These are phyloP conservation scores for Vitis hybrid DNA, from an alignment of 177 flowering plant species.

Conservation along the genomic window DNA sequence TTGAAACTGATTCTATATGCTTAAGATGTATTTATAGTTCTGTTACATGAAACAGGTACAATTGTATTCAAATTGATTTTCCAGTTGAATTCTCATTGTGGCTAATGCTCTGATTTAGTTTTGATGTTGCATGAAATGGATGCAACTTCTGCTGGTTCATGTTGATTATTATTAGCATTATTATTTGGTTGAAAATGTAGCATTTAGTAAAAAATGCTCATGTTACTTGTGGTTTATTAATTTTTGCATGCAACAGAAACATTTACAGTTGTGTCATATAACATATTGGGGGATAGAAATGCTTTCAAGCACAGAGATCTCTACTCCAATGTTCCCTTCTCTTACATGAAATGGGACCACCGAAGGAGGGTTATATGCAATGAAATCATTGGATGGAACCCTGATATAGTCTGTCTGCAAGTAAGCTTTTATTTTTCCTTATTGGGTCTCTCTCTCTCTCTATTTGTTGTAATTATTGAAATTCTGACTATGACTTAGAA, in stretches of 20 bases:
- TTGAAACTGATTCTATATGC: not conserved
- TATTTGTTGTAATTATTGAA: not conserved
- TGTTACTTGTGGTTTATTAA: not conserved
- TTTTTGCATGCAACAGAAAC: constrained; percentile 25
- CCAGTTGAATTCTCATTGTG: too few species aligned
- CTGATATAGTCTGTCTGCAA: constrained; percentile 62
- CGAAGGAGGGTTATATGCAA: constrained; percentile 44
- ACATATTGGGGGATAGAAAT: constrained; percentile 52
- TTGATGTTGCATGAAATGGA: too few species aligned
- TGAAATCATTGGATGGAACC: constrained; percentile 39
- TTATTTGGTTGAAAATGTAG: not conserved
- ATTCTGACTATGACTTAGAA: not conserved
- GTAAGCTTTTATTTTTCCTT: constrained; percentile 17
- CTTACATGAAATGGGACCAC: constrained; percentile 39
- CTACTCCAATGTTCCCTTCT: constrained; percentile 35
- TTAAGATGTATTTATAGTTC: not conserved
- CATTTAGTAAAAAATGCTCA: not conserved
- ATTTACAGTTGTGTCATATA: constrained; percentile 48
- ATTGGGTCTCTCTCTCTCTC: not conserved
- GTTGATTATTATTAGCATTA: too few species aligned
- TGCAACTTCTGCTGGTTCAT: not conserved
- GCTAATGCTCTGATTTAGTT: too few species aligned
- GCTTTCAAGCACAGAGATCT: constrained; percentile 45
- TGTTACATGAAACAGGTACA: not conserved
- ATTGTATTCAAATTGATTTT: not conserved